A percentile compares a stretch with the other conserved stretches of the same genome.
These are phyloP conservation scores for Globisporangium parvum DNA, from an alignment of 352 stramenopile genomes.

Conservation along the genomic window DNA sequence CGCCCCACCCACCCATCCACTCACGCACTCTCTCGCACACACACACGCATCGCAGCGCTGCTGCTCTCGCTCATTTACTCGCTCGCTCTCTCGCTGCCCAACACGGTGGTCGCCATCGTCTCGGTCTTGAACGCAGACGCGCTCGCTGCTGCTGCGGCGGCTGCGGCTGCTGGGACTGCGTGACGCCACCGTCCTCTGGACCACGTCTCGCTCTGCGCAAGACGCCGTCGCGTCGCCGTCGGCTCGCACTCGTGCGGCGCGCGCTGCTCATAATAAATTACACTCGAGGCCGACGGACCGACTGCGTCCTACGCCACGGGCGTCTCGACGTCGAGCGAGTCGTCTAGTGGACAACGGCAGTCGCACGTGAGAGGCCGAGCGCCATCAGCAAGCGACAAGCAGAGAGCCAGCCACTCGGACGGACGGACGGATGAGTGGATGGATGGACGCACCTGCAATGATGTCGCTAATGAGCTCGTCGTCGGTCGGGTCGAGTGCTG, in stretches of 20 bases:
- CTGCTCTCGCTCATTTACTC: too few relatives aligned
- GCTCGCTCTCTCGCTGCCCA: slow-evolving; percentile 1
- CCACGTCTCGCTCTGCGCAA: too few relatives aligned
- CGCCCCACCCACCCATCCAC: neutral
- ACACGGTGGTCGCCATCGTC: too few relatives aligned
- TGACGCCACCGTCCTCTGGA: too few relatives aligned
- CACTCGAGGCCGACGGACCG: neutral
- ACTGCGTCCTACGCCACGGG: slow-evolving; percentile 6
- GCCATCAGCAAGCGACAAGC: too few relatives aligned
- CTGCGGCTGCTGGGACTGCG: too few relatives aligned
- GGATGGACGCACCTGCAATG: slow-evolving; percentile 5
- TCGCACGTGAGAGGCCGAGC: neutral
- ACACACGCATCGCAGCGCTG: too few relatives aligned
- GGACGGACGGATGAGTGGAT: too few relatives aligned
- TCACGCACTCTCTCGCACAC: neutral
- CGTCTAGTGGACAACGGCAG: slow-evolving; percentile 6
- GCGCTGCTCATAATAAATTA: slow-evolving; percentile 14
- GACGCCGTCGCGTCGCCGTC: neutral
- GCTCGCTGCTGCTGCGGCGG: too few relatives aligned
- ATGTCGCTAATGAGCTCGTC: slow-evolving; percentile 34
- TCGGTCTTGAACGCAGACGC: too few relatives aligned
- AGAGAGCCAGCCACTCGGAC: too few relatives aligned
- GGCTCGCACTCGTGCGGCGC: neutral
- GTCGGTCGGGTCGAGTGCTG: slow-evolving; percentile 52
- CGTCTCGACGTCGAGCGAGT: slow-evolving; percentile 16